Conservation (phyloP, 148 eudicot species). For the Silene latifolia region DNA sequence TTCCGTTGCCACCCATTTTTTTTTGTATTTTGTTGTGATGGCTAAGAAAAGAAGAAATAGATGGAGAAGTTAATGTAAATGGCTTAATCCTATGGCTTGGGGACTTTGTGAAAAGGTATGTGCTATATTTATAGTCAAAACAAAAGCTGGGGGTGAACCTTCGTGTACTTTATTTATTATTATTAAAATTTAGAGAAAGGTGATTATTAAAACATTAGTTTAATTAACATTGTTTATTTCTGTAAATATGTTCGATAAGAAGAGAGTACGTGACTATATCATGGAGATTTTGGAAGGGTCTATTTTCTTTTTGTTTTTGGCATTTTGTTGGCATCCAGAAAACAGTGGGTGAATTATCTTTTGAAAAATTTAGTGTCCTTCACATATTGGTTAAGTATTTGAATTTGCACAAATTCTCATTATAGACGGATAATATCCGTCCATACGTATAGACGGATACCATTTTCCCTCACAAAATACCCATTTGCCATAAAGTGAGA, state of each 20-base stretch:
- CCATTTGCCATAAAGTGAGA: too few species aligned
- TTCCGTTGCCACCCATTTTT: slow-evolving; percentile 62
- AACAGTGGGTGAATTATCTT: slow-evolving; percentile 14
- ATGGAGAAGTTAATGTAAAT: background rate
- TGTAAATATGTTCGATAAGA: too few species aligned
- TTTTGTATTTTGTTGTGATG: background rate
- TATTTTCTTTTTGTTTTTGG: slow-evolving; percentile 12
- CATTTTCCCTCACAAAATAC: too few species aligned
- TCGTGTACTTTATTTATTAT: slow-evolving; percentile 14
- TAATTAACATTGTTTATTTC: too few species aligned
- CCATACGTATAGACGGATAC: too few species aligned
- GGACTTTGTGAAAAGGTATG: slow-evolving; percentile 22
- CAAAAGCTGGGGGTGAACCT: slow-evolving; percentile 21
- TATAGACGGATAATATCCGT: too few species aligned
- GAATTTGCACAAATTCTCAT: too few species aligned
- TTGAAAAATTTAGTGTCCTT: background rate
- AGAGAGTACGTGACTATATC: slow-evolving; percentile 26
- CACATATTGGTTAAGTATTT: background rate
- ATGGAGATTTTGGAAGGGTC: slow-evolving; percentile 25
- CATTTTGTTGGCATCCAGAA: slow-evolving; percentile 14
- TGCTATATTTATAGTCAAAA: slow-evolving; percentile 34
- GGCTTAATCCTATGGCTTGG: slow-evolving; percentile 14
- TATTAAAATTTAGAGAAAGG: slow-evolving; percentile 2
- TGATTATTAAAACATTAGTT: slow-evolving; percentile 13
- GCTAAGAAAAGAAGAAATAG: slow-evolving; percentile 3